Conservation (phyloP, 2,329 filamentous ascomycete genomes). For the Colletotrichum limetticola region DNA sequence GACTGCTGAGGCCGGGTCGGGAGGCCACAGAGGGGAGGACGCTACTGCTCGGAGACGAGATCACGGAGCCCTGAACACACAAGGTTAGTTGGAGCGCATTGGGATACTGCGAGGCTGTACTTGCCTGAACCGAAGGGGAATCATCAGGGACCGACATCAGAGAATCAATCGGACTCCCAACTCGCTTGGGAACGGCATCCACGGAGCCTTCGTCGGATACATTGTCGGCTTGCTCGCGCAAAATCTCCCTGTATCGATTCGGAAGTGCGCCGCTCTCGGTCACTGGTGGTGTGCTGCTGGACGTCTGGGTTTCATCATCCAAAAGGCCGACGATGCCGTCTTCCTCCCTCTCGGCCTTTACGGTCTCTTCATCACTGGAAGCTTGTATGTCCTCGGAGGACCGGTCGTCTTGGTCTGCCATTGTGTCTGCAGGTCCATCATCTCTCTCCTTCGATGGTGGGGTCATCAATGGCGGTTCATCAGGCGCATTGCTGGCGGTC, state of each 20-base stretch:
- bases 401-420: conserved; percentile 61
- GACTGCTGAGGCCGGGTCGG: conserved; percentile 72
- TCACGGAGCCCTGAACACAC: conserved; percentile 61
- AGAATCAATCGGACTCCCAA: conserved; percentile 76
- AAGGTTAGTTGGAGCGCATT: conserved; percentile 13
- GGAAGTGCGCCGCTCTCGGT: conserved; percentile 49
- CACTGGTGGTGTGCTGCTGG: conserved; percentile 38
- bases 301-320: conserved; percentile 47
- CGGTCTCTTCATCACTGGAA: conserved; percentile 56
- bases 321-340: conserved; percentile 48
- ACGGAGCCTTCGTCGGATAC: conserved; percentile 64
- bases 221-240: conserved; percentile 55
- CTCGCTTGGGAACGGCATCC: conserved; percentile 63
- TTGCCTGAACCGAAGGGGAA: conserved; percentile 83
- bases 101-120: conserved; percentile 37
- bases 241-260: conserved; percentile 57
- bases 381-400: conserved; percentile 51
- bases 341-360: conserved; percentile 49
- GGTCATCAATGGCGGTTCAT: conserved; percentile 36
- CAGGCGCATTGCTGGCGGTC: conserved; percentile 29
- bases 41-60: conserved; percentile 79
- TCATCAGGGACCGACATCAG: conserved; percentile 82
- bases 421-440: conserved; percentile 55
- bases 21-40: conserved; percentile 76
- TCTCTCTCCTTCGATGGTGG: conserved; percentile 32